Base-by-base conservation (phyloP, 2,329 filamentous ascomycete genomes). In the Phaeoacremonium minimum region DNA sequence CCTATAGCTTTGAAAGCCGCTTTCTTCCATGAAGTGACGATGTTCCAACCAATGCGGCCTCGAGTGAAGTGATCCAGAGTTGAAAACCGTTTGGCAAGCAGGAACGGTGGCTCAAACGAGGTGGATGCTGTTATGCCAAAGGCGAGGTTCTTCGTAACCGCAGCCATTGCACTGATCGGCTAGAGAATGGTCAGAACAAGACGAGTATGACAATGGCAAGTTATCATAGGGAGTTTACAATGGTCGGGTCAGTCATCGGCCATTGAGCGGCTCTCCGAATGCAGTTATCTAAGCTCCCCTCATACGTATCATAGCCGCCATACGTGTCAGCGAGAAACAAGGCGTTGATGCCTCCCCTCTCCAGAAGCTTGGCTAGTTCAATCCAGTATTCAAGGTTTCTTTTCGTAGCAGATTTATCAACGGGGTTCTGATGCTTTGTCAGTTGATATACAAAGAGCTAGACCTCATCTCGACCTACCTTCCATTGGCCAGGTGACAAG, bases 241-340 rank as follows among this genome's bases (percentile, higher is more conserved):
- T 81, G 0, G 72, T 72, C 0, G 80, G 80, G 48, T 84, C 79
- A 0, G 74, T 80, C 51, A 83, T 67, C 0, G 80, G 78, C 75
- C 77, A 83, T 48, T 83, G 79, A 0, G 78, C 76, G 1, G 75
- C 78, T 16, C 75, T 61, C 3, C 76, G 65, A 42, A 82, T 80
- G 46, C 75, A 80, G 36, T 78, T 72, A 44, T 81, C 76, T 4
- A 79, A 50, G 18, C 68, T 77, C 1, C 66, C 68, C 39, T 79
- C 69, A 39, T 82, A 83, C 0, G 75, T 80, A 45, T 83, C 77
- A 39, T 82, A 75, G 0, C 75, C 77, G 2, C 77, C 77, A 35
- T 80, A 81, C 0, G 77, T 82, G 46, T 85, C 80, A 0, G 80
- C 80, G 4, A 85, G 64, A 49, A 83, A 83, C 5, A 85, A 53